phyloP scores from a whole-genome alignment of 2,329 filamentous ascomycete species.

The Penicillium italicum region DNA sequence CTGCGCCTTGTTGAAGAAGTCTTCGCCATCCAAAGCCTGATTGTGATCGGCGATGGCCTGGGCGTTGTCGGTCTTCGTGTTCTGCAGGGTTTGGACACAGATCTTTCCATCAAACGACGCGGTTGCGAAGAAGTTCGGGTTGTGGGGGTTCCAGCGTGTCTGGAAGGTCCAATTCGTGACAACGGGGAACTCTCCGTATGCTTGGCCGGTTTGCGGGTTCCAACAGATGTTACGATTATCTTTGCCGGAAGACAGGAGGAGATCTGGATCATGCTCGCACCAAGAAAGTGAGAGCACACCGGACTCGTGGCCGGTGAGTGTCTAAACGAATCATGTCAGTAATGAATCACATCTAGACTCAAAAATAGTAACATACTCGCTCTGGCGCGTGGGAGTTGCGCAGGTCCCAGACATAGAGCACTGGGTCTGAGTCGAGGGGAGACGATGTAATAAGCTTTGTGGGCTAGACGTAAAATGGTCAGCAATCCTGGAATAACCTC shows the following conservation, averaged over 20 bases:
- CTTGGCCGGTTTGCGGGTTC: slow-evolving; percentile 89
- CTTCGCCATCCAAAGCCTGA: slow-evolving; percentile 76
- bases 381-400: slow-evolving; percentile 95
- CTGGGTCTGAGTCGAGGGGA: slow-evolving; percentile 79
- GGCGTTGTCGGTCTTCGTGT: slow-evolving; percentile 71
- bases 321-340: slow-evolving; percentile 46
- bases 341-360: background rate
- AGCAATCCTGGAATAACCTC: background rate
- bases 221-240: slow-evolving; percentile 94
- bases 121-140: slow-evolving; percentile 87
- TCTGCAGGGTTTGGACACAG: slow-evolving; percentile 87
- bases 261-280: slow-evolving; percentile 85
- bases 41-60: slow-evolving; percentile 62
- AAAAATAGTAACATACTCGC: slow-evolving; percentile 38
- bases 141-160: slow-evolving; percentile 88
- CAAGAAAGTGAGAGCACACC: slow-evolving; percentile 91
- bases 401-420: slow-evolving; percentile 91
- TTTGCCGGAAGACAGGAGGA: slow-evolving; percentile 90
- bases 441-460: slow-evolving; percentile 93
- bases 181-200: slow-evolving; percentile 88
- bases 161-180: slow-evolving; percentile 99
- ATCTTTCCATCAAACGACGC: slow-evolving; percentile 98
- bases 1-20: slow-evolving; percentile 94
- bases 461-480: slow-evolving; percentile 45
- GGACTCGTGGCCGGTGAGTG: slow-evolving; percentile 86